Conservation (phyloP, 495 filamentous ascomycete species). For the Trichoderma asperelloides region DNA sequence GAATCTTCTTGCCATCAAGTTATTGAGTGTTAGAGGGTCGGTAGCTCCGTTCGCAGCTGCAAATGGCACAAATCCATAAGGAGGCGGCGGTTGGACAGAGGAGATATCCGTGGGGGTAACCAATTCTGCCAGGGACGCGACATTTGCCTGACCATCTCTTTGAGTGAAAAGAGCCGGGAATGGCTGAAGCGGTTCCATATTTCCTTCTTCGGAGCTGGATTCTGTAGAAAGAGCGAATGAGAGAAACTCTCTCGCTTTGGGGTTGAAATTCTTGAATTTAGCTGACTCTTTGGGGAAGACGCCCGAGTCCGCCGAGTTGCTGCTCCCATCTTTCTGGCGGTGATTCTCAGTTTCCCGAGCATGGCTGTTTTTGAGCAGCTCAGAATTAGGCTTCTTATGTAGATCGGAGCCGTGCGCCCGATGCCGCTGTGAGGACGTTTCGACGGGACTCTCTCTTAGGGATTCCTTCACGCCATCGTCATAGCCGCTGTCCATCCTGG, state of each 20-base stretch:
- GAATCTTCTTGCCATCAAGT: not conserved
- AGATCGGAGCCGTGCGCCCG: not conserved
- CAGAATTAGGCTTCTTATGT: not conserved
- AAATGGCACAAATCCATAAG: not conserved
- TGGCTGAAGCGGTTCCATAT: not conserved
- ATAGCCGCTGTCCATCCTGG: not conserved
- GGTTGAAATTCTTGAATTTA: slow-evolving; percentile 9
- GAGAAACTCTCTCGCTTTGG: slow-evolving; percentile 11
- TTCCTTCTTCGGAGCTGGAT: not conserved
- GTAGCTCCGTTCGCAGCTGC: not conserved
- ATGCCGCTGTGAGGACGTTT: not conserved
- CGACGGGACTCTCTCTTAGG: not conserved
- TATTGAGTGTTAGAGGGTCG: not conserved
- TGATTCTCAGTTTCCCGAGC: not conserved
- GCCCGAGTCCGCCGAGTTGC: not conserved
- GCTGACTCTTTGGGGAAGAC: not conserved
- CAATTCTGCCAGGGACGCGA: not conserved
- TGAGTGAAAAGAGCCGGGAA: not conserved
- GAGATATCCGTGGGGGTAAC: not conserved
- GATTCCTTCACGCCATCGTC: not conserved
- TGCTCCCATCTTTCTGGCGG: not conserved
- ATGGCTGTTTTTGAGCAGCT: not conserved
- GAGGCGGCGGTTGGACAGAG: not conserved
- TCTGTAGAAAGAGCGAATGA: not conserved
- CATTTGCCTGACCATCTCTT: not conserved